Conservation (phyloP, 768 basidiomycete species). For the Xerocomellus chrysenteron region DNA sequence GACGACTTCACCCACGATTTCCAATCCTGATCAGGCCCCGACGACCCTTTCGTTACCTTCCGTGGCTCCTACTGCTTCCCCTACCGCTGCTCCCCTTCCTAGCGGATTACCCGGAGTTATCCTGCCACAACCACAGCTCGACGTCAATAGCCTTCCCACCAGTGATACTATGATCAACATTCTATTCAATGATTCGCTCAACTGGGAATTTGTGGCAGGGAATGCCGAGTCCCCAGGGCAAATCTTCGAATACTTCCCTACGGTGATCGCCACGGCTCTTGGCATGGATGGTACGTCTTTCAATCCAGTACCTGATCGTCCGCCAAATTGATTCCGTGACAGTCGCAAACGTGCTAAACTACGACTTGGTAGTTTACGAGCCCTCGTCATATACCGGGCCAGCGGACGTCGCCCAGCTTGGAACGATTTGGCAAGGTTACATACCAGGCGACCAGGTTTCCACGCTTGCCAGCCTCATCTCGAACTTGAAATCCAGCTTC, state of each 20-base stretch:
- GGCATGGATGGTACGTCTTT: constrained; percentile 39
- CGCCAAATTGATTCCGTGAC: constrained; percentile 33
- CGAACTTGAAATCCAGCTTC: constrained; percentile 56
- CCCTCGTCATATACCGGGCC: constrained; percentile 55
- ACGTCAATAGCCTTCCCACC: constrained; percentile 30
- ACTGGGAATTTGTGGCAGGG: constrained; percentile 68
- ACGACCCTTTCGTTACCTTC: constrained; percentile 30
- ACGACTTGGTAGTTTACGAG: constrained; percentile 68
- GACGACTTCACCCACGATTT: constrained; percentile 24
- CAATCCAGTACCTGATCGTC: background rate
- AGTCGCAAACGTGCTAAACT: constrained; percentile 42
- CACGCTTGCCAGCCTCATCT: constrained; percentile 63
- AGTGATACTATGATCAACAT: constrained; percentile 59
- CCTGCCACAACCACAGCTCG: constrained; percentile 38
- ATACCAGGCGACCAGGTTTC: constrained; percentile 58
- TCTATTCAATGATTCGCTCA: constrained; percentile 56
- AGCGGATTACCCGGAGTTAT: constrained; percentile 60
- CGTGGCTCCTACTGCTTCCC: constrained; percentile 23
- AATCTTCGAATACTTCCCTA: constrained; percentile 72
- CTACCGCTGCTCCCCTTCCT: constrained; percentile 46
- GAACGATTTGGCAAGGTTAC: constrained; percentile 71
- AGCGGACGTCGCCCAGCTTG: constrained; percentile 47
- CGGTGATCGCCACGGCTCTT: constrained; percentile 47
- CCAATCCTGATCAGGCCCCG: constrained; percentile 39
- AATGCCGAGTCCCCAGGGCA: constrained; percentile 63